A percentile compares a stretch with the other conserved stretches of the same genome.
These are phyloP conservation scores for Psidium friedrichsthalianum DNA, from an alignment of 345 rosid species.

Conservation along the genomic window DNA sequence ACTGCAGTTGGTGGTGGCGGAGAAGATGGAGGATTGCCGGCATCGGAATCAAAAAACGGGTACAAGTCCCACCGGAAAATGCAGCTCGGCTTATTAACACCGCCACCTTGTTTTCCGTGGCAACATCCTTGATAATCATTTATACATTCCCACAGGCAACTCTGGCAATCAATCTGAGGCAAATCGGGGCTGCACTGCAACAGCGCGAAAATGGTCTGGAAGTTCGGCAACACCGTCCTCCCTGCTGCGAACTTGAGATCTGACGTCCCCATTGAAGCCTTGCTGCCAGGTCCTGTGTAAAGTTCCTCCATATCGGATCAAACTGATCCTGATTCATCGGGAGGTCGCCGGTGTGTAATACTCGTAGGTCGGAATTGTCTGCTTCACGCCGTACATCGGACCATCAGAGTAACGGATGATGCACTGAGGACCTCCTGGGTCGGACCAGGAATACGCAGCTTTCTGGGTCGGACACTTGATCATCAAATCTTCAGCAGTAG, in stretches of 20 bases:
- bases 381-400: neutral
- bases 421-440: neutral
- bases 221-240: neutral
- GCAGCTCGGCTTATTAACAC: neutral
- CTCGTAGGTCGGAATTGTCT: fast-evolving
- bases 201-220: neutral
- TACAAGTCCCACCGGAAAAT: neutral
- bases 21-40: fast-evolving
- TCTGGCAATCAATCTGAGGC: neutral
- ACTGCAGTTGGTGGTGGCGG: neutral
- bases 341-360: neutral
- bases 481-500: neutral
- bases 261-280: neutral
- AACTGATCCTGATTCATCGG: neutral
- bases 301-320: neutral
- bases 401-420: neutral
- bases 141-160: neutral
- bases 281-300: neutral
- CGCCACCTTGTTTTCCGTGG: neutral
- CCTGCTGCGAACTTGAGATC: neutral
- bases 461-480: neutral
- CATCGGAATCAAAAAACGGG: neutral
- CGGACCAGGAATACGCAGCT: neutral
- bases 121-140: neutral
- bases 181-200: neutral